Percentiles rank a stretch among this genome's conserved stretches.
Evolutionary conservation across 306 rosid genomes (phyloP).

Genomic region (Herpetospermum pedunculosum): DNA sequence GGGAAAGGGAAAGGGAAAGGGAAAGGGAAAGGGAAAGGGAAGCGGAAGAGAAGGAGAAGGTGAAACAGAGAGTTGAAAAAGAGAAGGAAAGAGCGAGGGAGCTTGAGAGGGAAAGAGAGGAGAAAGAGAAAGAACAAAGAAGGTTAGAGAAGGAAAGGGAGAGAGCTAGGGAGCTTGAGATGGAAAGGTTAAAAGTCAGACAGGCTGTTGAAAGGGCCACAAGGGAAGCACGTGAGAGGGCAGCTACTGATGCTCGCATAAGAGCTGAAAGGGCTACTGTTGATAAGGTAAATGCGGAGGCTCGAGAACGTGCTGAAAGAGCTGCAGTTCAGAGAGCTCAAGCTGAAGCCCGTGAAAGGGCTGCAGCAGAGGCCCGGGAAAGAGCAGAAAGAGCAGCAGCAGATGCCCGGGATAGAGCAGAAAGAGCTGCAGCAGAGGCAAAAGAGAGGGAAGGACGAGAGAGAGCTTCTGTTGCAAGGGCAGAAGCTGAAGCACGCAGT

Average conservation of each 20-base stretch:
- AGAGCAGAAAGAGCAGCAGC: constrained; percentile 87
- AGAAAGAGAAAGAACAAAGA: constrained; percentile 65
- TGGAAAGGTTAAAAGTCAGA: constrained; percentile 64
- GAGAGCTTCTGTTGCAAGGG: constrained; percentile 24
- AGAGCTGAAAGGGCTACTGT: constrained; percentile 85
- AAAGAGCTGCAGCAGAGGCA: constrained; percentile 34
- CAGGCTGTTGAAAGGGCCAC: constrained; percentile 99
- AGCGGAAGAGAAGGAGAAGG: constrained; percentile 39
- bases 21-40: too few species aligned
- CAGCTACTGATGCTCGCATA: constrained; percentile 63
- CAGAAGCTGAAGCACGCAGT: constrained; percentile 61
- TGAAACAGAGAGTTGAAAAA: constrained; percentile 36
- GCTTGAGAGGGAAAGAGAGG: constrained; percentile 52
- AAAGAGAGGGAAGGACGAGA: constrained; percentile 34
- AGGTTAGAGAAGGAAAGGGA: constrained; percentile 50
- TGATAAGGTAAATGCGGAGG: constrained; percentile 70
- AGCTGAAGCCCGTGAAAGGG: constrained; percentile 95
- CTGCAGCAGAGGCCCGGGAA: constrained; percentile 77
- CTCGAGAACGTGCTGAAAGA: constrained; percentile 93
- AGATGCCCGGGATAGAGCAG: constrained; percentile 65
- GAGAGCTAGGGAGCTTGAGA: constrained; percentile 23
- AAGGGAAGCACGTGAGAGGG: constrained; percentile 97
- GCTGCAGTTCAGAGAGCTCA: constrained; percentile 98
- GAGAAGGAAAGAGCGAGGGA: constrained; percentile 25
- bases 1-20: constrained; percentile 60